Percentiles rank a stretch among this genome's conserved stretches.
Evolutionary conservation across 2,329 filamentous ascomycete species (phyloP).

Genomic region (Elsinoe ampelina): DNA sequence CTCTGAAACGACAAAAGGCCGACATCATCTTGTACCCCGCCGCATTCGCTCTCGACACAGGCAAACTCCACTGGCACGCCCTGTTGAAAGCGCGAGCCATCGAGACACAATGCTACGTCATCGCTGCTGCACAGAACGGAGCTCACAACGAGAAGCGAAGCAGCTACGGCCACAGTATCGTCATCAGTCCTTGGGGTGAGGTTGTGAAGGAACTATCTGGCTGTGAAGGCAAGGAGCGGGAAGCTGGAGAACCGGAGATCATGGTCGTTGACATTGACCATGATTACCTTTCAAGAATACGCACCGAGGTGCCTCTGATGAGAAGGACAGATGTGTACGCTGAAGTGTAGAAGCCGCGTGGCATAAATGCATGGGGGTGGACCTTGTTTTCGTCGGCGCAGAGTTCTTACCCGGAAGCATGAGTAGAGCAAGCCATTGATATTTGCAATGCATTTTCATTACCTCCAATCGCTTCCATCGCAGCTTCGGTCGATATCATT

Average conservation of each 20-base stretch:
- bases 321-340: conserved; percentile 24
- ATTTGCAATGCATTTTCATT: too few relatives aligned
- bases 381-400: too few relatives aligned
- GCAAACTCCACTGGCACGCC: conserved; percentile 74
- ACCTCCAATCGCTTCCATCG: too few relatives aligned
- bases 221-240: conserved; percentile 30
- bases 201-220: conserved; percentile 58
- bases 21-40: conserved; percentile 79
- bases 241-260: conserved; percentile 33
- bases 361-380: too few relatives aligned
- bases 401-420: too few relatives aligned
- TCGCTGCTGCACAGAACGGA: conserved; percentile 76
- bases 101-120: conserved; percentile 78
- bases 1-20: conserved; percentile 56
- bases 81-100: conserved; percentile 73
- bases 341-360: conserved; percentile 16
- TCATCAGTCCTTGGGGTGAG: conserved; percentile 78
- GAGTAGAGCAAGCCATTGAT: too few relatives aligned
- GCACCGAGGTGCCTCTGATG: conserved; percentile 28
- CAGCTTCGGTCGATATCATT: too few relatives aligned
- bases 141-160: conserved; percentile 63
- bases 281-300: conserved; percentile 29
- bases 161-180: conserved; percentile 79
- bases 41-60: conserved; percentile 82
- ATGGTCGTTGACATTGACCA: conserved; percentile 32